Base-by-base conservation (phyloP, 352 stramenopile species). In the Phytophthora pini region DNA sequence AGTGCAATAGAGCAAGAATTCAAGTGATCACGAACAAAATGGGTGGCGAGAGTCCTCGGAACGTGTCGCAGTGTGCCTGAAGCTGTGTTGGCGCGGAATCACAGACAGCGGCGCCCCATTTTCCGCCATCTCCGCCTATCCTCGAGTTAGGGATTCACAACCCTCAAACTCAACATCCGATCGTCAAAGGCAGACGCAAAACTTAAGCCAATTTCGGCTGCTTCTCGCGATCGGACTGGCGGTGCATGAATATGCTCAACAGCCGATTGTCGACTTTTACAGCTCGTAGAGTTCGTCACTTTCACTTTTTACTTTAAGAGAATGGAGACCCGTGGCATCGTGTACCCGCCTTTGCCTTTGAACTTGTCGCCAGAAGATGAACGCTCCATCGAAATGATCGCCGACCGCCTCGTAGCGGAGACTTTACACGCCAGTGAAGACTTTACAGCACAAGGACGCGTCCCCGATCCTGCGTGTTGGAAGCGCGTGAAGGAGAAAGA, bases 321-420 rank as follows among this genome's bases (percentile, higher is more conserved):
- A 5, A 71, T 74, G 65, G 65, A 74, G 22, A 56, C 41, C 24
- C 15, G 27, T 17, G 13, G 9, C 15, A 34, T 46, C 2, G 41
- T 41, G 12, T 77, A 65, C 34, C 69, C 69, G 6, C 64, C 69
- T 8, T 27, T 31, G 44, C 62, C 58, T 6, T 10, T 74, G 7
- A 44, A 38, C 9, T 59, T 89, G 24, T 80, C 74, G 24, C 49
- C 65, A 11, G 78, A 90, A 46, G 83, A 90, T 50, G 57, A 60
- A 43, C 59, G 67, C 6, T 64, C 70, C 17, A 75, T 92, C 38
- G 41, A 72, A 60, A 47, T 58, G 22, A 57, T 87, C 29, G 73
- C 79, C 10, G 77, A 86, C 51, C 75, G 69, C 31, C 72, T 90
- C 36, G 66, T 88, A 52, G 73, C 74, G 29, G 81, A 85, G 53